Percentiles rank a stretch among this genome's conserved stretches.
phyloP scores from a whole-genome alignment of 257 asterid species.

The Paraleonurus japonicus region DNA sequence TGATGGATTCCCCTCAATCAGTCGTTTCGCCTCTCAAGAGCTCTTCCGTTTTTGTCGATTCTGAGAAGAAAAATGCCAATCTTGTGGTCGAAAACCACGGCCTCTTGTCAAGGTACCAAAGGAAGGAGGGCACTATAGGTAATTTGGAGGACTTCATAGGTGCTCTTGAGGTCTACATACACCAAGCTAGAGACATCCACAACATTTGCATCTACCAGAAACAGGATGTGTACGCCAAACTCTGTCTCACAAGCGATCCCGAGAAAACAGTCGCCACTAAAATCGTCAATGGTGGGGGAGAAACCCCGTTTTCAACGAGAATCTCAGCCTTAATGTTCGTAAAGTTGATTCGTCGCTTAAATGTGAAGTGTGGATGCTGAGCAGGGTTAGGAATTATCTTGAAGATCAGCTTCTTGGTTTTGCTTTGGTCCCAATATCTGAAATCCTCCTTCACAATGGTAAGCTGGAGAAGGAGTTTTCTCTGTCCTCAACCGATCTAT shows the following conservation, averaged over 20 bases:
- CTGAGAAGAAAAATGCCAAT: slow-evolving; percentile 54
- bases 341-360: slow-evolving; percentile 72
- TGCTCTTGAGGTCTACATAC: slow-evolving; percentile 74
- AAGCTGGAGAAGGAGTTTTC: slow-evolving; percentile 87
- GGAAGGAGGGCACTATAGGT: slow-evolving; percentile 34
- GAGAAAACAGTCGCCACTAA: slow-evolving; percentile 72
- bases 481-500: slow-evolving; percentile 88
- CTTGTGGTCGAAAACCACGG: slow-evolving; percentile 32
- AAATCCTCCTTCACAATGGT: slow-evolving; percentile 56
- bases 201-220: slow-evolving; percentile 96
- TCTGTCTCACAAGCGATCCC: slow-evolving; percentile 83
- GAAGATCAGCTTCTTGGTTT: slow-evolving; percentile 95
- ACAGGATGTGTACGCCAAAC: slow-evolving; percentile 91
- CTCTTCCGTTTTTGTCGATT: slow-evolving; percentile 44
- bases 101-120: slow-evolving; percentile 36
- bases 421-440: slow-evolving; percentile 84
- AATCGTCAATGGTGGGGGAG: slow-evolving; percentile 91
- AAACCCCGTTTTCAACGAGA: slow-evolving; percentile 82
- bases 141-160: slow-evolving; percentile 49
- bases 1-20: slow-evolving; percentile 95
- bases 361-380: slow-evolving; percentile 97
- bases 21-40: slow-evolving; percentile 80
- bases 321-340: slow-evolving; percentile 52
- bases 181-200: slow-evolving; percentile 90
- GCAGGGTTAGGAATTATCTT: slow-evolving; percentile 87